Evolutionary conservation across 768 basidiomycete species (phyloP).

Genomic region (Mycena alexandri): DNA sequence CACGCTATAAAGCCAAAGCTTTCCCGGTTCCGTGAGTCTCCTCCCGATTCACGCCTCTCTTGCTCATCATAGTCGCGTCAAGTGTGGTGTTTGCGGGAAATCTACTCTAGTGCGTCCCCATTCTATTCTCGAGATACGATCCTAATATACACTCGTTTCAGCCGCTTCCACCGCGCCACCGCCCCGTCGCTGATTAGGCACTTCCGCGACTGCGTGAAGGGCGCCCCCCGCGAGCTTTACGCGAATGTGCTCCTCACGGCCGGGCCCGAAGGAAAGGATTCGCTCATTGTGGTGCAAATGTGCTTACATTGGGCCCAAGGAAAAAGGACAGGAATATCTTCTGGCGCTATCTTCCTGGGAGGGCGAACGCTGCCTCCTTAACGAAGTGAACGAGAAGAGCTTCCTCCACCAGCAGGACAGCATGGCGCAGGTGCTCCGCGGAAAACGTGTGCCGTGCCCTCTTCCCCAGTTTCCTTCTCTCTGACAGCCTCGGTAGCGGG

Average conservation of each 20-base stretch:
- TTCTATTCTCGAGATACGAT: slow-evolving; percentile 24
- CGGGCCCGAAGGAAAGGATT: slow-evolving; percentile 86
- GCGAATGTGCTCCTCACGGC: slow-evolving; percentile 93
- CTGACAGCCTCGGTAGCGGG: slow-evolving; percentile 61
- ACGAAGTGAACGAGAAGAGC: slow-evolving; percentile 92
- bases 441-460: slow-evolving; percentile 66
- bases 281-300: slow-evolving; percentile 91
- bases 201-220: slow-evolving; percentile 93
- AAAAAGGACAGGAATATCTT: slow-evolving; percentile 82
- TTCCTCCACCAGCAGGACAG: slow-evolving; percentile 93
- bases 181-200: slow-evolving; percentile 91
- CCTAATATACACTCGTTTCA: slow-evolving; percentile 47
- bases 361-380: slow-evolving; percentile 86
- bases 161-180: slow-evolving; percentile 89
- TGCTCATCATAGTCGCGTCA: slow-evolving; percentile 9
- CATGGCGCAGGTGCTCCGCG: slow-evolving; percentile 89
- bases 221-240: slow-evolving; percentile 88
- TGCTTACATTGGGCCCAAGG: slow-evolving; percentile 86
- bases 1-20: slow-evolving; percentile 90
- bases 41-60: slow-evolving; percentile 5
- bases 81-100: slow-evolving; percentile 90
- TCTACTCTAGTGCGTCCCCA: slow-evolving; percentile 81
- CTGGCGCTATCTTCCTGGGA: slow-evolving; percentile 90
- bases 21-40: slow-evolving; percentile 75
- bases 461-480: slow-evolving; percentile 7